Conservation (phyloP, 805 yeast species). For the Nakazawaea populi region DNA sequence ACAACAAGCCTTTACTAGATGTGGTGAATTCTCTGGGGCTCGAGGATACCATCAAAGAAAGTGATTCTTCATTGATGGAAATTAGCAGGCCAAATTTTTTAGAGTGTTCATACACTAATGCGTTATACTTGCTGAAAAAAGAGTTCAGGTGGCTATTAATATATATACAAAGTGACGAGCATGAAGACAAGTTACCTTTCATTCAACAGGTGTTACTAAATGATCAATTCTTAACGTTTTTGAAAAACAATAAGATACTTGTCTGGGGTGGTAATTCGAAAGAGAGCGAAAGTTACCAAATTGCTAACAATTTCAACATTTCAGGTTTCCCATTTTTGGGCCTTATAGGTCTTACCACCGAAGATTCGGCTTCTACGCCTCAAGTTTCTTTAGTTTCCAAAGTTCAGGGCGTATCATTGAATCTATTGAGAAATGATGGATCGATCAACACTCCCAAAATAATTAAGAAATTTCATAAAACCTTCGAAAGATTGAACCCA, state of each 20-base stretch:
- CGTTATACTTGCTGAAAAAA: slow-evolving; percentile 62
- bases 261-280: slow-evolving; percentile 87
- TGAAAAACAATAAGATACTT: slow-evolving; percentile 46
- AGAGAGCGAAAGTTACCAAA: slow-evolving; percentile 79
- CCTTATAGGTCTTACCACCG: slow-evolving; percentile 61
- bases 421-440: slow-evolving; percentile 26
- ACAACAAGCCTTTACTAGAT: slow-evolving; percentile 6
- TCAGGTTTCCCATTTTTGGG: slow-evolving; percentile 81
- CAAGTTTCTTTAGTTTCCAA: slow-evolving; percentile 56
- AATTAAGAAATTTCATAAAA: slow-evolving; percentile 28
- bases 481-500: slow-evolving; percentile 49
- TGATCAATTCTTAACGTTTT: slow-evolving; percentile 39
- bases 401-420: slow-evolving; percentile 51
- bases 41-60: slow-evolving; percentile 8
- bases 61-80: slow-evolving; percentile 13
- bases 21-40: not conserved
- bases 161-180: slow-evolving; percentile 65
- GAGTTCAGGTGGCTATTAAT: slow-evolving; percentile 70
- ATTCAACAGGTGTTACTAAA: slow-evolving; percentile 49
- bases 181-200: slow-evolving; percentile 54
- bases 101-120: slow-evolving; percentile 76
- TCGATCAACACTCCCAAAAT: slow-evolving; percentile 25
- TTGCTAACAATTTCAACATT: slow-evolving; percentile 67
- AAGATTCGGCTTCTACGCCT: slow-evolving; percentile 49
- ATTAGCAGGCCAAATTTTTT: slow-evolving; percentile 36